phyloP scores from a whole-genome alignment of 495 filamentous ascomycete genomes.

The Recurvomyces mirabilis region DNA sequence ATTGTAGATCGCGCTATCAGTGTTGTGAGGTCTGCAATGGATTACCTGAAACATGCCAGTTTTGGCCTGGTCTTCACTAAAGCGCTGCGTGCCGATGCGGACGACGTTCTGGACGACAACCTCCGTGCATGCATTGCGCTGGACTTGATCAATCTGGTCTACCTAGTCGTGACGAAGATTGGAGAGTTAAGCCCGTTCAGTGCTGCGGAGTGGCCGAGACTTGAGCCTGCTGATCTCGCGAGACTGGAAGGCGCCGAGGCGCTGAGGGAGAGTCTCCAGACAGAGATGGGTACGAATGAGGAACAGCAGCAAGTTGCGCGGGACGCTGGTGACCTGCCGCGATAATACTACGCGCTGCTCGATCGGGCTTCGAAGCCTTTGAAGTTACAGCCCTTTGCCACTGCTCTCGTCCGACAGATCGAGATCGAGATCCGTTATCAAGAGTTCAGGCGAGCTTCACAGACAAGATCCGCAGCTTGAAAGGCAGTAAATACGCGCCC shows the following conservation, averaged over 20 bases:
- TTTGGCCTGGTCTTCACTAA: conserved; percentile 1
- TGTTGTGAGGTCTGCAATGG: background rate
- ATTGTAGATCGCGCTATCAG: conserved; percentile 1
- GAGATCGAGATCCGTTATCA: too few species aligned
- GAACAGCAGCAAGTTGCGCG: too few species aligned
- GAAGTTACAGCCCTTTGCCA: too few species aligned
- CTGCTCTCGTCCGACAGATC: too few species aligned
- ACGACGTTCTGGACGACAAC: background rate
- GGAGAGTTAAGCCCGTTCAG: background rate
- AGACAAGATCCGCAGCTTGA: too few species aligned
- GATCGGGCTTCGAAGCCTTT: too few species aligned
- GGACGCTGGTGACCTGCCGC: too few species aligned
- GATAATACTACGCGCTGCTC: too few species aligned
- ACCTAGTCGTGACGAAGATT: conserved; percentile 7
- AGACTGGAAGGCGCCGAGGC: background rate
- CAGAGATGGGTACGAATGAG: too few species aligned
- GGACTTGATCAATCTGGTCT: background rate
- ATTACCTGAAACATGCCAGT: conserved; percentile 1
- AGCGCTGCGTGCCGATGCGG: background rate
- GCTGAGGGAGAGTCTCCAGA: too few species aligned
- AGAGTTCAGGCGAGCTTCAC: too few species aligned
- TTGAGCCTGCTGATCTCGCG: background rate
- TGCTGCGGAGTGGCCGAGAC: background rate
- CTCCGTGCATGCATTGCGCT: background rate
- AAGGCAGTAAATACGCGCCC: too few species aligned